Percentiles rank a stretch among this genome's conserved stretches.
Evolutionary conservation across 768 basidiomycete species (phyloP).

Genomic region (Collybiopsis confluens): DNA sequence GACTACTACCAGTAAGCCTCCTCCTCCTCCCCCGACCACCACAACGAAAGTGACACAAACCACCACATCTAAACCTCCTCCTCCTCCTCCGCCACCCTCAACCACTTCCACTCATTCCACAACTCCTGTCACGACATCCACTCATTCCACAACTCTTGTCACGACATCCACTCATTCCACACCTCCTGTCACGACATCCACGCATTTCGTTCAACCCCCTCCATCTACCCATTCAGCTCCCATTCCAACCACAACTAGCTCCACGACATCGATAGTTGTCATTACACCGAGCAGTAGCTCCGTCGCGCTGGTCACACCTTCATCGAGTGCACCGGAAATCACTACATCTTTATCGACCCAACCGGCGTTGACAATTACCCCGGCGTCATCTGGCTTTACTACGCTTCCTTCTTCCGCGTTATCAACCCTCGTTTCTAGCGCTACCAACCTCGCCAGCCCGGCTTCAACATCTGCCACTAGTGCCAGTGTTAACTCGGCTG

Average conservation of each 20-base stretch:
- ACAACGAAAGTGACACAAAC: not conserved
- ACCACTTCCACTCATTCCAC: not conserved
- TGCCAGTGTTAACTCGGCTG: not conserved
- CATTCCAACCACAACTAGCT: not conserved
- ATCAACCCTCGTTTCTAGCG: not conserved
- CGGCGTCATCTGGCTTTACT: not conserved
- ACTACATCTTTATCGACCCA: too few species aligned
- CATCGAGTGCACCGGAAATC: too few species aligned
- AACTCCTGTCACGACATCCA: not conserved
- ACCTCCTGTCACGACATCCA: not conserved
- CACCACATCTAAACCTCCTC: not conserved
- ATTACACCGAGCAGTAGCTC: too few species aligned
- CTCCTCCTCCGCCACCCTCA: not conserved
- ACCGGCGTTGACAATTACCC: too few species aligned
- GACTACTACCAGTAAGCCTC: not conserved
- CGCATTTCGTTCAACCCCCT: not conserved
- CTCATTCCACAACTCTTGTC: not conserved
- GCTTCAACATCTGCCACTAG: not conserved
- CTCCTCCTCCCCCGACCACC: not conserved
- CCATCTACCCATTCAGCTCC: not conserved
- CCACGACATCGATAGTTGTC: not conserved
- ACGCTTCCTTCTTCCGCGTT: not conserved
- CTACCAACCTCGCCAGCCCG: not conserved
- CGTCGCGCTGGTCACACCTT: too few species aligned
- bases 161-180: not conserved